These are phyloP conservation scores for Penstemon barbatus DNA, from an alignment of 257 asterid species.

Conservation along the genomic window DNA sequence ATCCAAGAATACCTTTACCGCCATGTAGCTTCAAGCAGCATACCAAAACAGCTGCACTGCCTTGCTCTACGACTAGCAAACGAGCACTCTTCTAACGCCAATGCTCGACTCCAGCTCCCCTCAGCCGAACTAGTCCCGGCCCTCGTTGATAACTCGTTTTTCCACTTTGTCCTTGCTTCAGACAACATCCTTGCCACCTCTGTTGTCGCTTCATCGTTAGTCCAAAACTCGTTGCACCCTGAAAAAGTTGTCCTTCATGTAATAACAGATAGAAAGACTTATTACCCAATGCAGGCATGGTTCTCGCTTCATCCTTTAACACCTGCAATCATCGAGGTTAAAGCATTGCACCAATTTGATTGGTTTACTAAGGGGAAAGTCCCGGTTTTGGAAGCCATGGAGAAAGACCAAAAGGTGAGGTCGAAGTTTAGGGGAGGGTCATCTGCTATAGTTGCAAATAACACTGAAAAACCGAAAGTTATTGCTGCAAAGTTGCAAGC, in stretches of 20 bases:
- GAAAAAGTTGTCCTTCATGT: conserved; percentile 68
- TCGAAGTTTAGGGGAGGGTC: conserved; percentile 91
- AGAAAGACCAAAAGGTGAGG: conserved; percentile 81
- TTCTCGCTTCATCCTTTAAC: conserved; percentile 74
- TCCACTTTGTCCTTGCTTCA: conserved; percentile 88
- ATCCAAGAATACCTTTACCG: conserved; percentile 94
- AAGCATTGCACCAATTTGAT: conserved; percentile 87
- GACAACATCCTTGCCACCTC: conserved; percentile 95
- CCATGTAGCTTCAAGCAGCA: conserved; percentile 98
- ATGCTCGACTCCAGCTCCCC: conserved; percentile 94
- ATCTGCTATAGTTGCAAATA: conserved; percentile 78
- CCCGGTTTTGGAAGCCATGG: conserved; percentile 97
- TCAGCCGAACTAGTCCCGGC: conserved; percentile 81
- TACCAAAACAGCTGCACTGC: conserved; percentile 93
- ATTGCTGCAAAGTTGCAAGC: conserved; percentile 97
- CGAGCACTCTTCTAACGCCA: conserved; percentile 81
- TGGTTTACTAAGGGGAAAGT: conserved; percentile 93
- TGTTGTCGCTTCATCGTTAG: conserved; percentile 87
- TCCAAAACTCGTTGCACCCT: conserved; percentile 65
- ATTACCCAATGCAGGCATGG: conserved; percentile 97
- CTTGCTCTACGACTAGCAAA: conserved; percentile 76
- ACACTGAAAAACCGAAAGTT: conserved; percentile 70
- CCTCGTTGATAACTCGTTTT: conserved; percentile 76
- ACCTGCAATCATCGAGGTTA: conserved; percentile 86
- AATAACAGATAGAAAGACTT: conserved; percentile 85